Conservation (phyloP, 768 basidiomycete species). For the Phlebiopsis gigantea region DNA sequence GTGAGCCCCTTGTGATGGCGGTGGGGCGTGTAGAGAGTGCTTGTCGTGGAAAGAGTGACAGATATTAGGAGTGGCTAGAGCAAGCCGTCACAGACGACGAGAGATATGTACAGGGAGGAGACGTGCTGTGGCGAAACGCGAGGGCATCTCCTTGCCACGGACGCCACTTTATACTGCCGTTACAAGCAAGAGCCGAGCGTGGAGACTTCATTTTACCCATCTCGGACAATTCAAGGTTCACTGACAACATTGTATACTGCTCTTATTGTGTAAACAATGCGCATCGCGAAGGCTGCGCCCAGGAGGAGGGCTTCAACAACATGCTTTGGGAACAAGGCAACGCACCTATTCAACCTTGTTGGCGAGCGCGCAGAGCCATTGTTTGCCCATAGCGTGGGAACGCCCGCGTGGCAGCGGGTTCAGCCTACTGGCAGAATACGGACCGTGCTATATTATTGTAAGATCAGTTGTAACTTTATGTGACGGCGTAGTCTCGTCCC, state of each 20-base stretch:
- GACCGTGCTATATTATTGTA: too few relatives aligned
- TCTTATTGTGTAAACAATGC: conserved; percentile 13
- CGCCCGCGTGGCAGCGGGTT: too few relatives aligned
- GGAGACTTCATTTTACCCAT: neutral
- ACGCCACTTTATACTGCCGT: neutral
- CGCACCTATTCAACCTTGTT: neutral
- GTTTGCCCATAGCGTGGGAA: neutral
- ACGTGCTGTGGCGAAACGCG: neutral
- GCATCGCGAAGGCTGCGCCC: neutral
- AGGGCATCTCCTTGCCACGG: neutral
- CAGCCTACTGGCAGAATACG: neutral
- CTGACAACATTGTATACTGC: neutral
- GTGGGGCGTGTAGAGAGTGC: neutral
- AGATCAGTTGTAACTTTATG: too few relatives aligned
- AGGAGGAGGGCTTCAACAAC: neutral
- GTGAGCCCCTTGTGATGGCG: neutral
- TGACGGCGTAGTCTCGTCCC: too few relatives aligned
- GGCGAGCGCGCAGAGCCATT: neutral
- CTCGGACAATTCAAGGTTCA: neutral
- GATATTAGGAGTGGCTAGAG: neutral
- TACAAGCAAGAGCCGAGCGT: neutral
- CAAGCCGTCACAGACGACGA: conserved; percentile 7
- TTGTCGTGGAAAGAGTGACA: neutral
- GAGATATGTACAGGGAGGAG: neutral
- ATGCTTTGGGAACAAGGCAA: conserved; percentile 9